These are phyloP conservation scores for Candida loeiensis DNA, from an alignment of 805 yeast species.

Conservation along the genomic window DNA sequence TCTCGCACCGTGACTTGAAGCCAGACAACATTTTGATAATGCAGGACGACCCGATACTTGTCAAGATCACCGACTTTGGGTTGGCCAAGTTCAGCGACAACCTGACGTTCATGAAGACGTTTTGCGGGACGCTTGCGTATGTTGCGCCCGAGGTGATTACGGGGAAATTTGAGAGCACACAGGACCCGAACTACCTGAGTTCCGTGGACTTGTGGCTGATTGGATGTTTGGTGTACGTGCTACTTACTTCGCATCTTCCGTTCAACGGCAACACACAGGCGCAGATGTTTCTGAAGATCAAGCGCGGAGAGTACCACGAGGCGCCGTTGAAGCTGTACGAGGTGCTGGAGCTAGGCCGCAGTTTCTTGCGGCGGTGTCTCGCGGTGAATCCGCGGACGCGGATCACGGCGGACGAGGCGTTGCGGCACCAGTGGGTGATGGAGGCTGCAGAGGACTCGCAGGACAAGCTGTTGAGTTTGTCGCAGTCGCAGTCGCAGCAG, in stretches of 20 bases:
- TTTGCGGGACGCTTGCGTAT: constrained; percentile 96
- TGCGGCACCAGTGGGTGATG: constrained; percentile 78
- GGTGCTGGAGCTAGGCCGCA: constrained; percentile 65
- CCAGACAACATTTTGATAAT: constrained; percentile 94
- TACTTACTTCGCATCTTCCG: constrained; percentile 89
- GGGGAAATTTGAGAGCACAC: constrained; percentile 47
- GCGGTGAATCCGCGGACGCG: constrained; percentile 74
- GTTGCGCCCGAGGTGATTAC: constrained; percentile 91
- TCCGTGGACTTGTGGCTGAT: constrained; percentile 97
- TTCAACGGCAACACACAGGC: constrained; percentile 92
- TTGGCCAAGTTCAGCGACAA: constrained; percentile 85
- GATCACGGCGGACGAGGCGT: constrained; percentile 71
- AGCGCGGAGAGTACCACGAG: constrained; percentile 74
- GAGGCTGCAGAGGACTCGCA: constrained; percentile 27
- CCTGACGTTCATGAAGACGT: constrained; percentile 86
- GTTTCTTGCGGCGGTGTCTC: constrained; percentile 66
- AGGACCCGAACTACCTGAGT: constrained; percentile 57
- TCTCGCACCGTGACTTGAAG: constrained; percentile 93
- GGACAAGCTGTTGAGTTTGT: constrained; percentile 50
- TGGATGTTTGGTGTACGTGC: constrained; percentile 90
- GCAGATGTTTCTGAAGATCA: constrained; percentile 72
- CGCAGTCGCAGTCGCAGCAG: constrained; percentile 71
- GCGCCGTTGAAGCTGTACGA: constrained; percentile 65
- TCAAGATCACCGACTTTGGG: constrained; percentile 97
- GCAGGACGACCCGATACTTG: constrained; percentile 82